phyloP scores from a whole-genome alignment of 2,329 filamentous ascomycete genomes.

The Rutstroemia sp. region DNA sequence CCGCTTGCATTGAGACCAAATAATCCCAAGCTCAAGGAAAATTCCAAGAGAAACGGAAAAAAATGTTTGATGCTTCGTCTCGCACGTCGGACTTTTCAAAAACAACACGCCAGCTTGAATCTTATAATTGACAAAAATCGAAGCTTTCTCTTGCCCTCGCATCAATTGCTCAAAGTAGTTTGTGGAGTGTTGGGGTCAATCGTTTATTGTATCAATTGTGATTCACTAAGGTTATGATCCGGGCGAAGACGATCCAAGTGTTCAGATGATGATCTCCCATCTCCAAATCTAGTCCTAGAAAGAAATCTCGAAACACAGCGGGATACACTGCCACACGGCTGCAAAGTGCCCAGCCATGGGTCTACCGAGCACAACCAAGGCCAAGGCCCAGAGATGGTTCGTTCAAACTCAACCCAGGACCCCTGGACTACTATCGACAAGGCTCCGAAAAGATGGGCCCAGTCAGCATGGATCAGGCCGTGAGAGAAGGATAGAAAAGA shows the following conservation, averaged over 20 bases:
- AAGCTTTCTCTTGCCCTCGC: background rate
- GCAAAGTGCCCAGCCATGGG: constrained; percentile 13
- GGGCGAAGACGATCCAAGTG: constrained; percentile 24
- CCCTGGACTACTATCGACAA: constrained; percentile 27
- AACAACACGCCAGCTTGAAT: constrained; percentile 2
- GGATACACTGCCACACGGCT: constrained; percentile 16
- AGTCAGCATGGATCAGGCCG: constrained; percentile 22
- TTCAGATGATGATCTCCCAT: constrained; percentile 25
- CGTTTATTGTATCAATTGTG: constrained; percentile 21
- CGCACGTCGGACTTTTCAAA: background rate
- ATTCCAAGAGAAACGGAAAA: background rate
- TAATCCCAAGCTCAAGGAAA: constrained; percentile 14
- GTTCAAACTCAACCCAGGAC: constrained; percentile 21
- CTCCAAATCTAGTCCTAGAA: constrained; percentile 15
- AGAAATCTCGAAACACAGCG: constrained; percentile 22
- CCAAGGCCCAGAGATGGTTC: constrained; percentile 10
- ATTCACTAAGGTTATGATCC: constrained; percentile 20
- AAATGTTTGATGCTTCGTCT: background rate
- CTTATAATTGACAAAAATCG: background rate
- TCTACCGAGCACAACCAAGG: constrained; percentile 15
- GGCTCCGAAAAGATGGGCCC: constrained; percentile 21
- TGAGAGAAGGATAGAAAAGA: constrained; percentile 9
- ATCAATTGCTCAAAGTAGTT: constrained; percentile 6
- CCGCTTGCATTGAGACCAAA: constrained; percentile 15
- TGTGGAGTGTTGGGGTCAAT: constrained; percentile 7